These are phyloP conservation scores for Fonsecaea erecta DNA, from an alignment of 2,329 filamentous ascomycete species.

Conservation along the genomic window DNA sequence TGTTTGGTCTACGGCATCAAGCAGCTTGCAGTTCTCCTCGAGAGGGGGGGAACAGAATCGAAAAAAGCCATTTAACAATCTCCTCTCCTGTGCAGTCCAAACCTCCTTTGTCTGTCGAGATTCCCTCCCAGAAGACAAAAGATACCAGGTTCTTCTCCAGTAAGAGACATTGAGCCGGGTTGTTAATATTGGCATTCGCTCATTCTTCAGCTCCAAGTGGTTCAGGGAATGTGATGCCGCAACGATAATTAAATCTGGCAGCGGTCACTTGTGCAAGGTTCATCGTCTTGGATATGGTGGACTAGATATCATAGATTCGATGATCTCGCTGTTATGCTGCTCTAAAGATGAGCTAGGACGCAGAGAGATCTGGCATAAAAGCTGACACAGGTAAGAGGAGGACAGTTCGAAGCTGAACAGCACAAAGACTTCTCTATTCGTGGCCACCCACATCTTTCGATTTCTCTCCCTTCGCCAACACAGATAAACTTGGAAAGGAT, in stretches of 20 bases:
- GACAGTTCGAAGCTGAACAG: background rate
- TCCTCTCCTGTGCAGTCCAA: background rate
- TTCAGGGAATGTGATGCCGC: background rate
- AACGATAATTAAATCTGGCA: background rate
- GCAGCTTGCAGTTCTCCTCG: too few relatives aligned
- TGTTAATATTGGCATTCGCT: background rate
- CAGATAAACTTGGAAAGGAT: background rate
- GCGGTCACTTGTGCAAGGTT: conserved; percentile 1
- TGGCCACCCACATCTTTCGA: background rate
- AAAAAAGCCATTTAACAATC: background rate
- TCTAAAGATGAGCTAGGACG: background rate
- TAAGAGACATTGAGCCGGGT: conserved; percentile 4
- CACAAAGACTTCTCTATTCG: background rate
- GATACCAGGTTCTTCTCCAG: background rate
- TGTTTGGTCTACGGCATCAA: too few relatives aligned
- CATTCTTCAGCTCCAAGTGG: background rate
- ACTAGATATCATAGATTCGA: background rate
- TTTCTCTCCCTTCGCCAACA: background rate
- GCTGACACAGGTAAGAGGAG: background rate
- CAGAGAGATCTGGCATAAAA: background rate
- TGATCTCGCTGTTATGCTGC: background rate
- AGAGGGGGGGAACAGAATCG: too few relatives aligned
- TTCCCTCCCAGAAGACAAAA: background rate
- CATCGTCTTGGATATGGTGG: background rate
- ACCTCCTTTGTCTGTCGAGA: too few relatives aligned